Conservation (phyloP, 2,329 filamentous ascomycete species). For the Lecanoromycetidae sp. region DNA sequence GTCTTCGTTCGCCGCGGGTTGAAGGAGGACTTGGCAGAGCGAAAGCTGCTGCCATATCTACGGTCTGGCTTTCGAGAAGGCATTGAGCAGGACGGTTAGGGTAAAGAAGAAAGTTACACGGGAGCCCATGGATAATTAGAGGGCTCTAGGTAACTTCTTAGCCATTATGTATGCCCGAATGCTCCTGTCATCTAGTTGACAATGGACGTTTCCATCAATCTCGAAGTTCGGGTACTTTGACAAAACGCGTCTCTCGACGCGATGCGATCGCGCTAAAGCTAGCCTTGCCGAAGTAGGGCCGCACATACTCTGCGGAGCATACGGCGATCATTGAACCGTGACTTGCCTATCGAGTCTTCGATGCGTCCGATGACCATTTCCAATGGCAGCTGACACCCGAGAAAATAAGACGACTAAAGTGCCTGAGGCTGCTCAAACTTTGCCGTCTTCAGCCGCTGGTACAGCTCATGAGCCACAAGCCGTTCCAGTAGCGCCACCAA, state of each 20-base stretch:
- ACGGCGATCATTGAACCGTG: too few relatives aligned
- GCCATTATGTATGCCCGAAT: too few relatives aligned
- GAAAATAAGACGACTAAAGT: constrained; percentile 14
- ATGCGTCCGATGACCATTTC: too few relatives aligned
- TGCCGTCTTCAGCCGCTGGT: constrained; percentile 19
- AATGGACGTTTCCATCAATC: too few relatives aligned
- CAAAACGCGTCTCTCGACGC: too few relatives aligned
- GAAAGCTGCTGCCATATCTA: constrained; percentile 50
- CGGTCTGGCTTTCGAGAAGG: constrained; percentile 45
- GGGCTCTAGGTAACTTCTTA: too few relatives aligned
- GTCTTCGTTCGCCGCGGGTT: constrained; percentile 54
- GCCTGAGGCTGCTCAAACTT: constrained; percentile 1
- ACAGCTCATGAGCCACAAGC: constrained; percentile 36
- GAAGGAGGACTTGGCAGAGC: constrained; percentile 31
- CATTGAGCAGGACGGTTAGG: constrained; percentile 26
- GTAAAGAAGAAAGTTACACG: constrained; percentile 20
- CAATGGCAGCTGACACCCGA: constrained; percentile 33
- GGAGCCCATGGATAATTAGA: constrained; percentile 14
- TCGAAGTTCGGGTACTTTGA: too few relatives aligned
- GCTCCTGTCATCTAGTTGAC: too few relatives aligned
- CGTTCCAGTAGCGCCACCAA: constrained; percentile 32
- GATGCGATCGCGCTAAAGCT: constrained; percentile 6
- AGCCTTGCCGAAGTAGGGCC: not conserved
- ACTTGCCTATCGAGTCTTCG: too few relatives aligned
- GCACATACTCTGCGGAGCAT: too few relatives aligned